phyloP scores from a whole-genome alignment of 108 stramenopile genomes.

The Heterococcus sp. region DNA sequence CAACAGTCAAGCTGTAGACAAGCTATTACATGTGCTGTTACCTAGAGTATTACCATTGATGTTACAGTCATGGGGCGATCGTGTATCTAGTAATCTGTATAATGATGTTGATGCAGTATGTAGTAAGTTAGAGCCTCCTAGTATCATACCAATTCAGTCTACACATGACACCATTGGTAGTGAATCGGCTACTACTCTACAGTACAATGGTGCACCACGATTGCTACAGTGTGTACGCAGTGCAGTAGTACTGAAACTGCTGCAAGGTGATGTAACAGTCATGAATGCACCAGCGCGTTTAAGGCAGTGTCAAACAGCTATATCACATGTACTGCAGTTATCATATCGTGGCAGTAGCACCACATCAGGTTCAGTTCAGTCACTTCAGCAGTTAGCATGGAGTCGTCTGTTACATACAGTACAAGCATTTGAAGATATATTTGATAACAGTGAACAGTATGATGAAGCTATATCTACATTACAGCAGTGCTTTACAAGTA shows the following conservation, averaged over 20 bases:
- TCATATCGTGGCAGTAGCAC: neutral
- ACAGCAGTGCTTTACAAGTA: too few species aligned
- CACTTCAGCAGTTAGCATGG: neutral
- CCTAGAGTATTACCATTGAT: slow-evolving; percentile 2
- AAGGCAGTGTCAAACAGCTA: too few species aligned
- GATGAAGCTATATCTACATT: too few species aligned
- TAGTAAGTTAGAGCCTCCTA: slow-evolving; percentile 2
- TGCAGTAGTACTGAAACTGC: neutral
- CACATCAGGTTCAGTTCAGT: neutral
- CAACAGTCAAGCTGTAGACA: neutral
- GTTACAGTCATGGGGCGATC: neutral
- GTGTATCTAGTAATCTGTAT: slow-evolving; percentile 2
- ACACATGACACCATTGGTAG: too few species aligned
- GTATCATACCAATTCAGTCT: neutral
- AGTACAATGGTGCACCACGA: neutral
- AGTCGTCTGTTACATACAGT: neutral
- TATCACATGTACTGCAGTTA: too few species aligned
- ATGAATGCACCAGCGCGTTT: neutral
- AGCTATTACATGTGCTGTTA: neutral
- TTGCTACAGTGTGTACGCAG: neutral
- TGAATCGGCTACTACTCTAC: too few species aligned
- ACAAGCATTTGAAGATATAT: neutral
- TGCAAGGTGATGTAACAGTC: neutral
- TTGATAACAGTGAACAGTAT: neutral
- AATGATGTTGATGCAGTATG: neutral